Conservation (phyloP, 768 basidiomycete genomes). For the Pseudohyphozyma bogoriensis region DNA sequence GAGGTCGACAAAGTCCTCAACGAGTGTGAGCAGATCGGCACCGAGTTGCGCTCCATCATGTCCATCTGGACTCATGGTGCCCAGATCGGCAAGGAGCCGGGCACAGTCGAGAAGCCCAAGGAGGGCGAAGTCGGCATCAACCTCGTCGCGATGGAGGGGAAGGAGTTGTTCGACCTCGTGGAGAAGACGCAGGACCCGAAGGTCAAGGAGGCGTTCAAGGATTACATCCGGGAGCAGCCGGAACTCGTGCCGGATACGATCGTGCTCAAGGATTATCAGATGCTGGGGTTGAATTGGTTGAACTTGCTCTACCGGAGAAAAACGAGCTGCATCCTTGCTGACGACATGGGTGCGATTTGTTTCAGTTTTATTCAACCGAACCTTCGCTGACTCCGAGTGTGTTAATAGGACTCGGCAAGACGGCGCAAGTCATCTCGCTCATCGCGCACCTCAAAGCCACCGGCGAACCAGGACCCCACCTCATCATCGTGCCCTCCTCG, state of each 20-base stretch:
- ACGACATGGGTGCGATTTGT: constrained; percentile 78
- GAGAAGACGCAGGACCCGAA: constrained; percentile 31
- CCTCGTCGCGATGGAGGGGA: constrained; percentile 37
- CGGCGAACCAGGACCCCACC: constrained; percentile 63
- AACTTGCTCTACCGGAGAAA: constrained; percentile 68
- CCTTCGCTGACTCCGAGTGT: constrained; percentile 1
- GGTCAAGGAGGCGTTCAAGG: constrained; percentile 35
- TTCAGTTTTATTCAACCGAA: constrained; percentile 3
- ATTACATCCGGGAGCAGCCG: constrained; percentile 70
- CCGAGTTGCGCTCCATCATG: constrained; percentile 60
- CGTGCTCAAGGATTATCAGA: constrained; percentile 86
- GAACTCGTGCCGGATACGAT: constrained; percentile 45
- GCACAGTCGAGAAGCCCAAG: constrained; percentile 22
- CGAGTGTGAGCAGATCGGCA: constrained; percentile 78
- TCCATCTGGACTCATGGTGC: constrained; percentile 52
- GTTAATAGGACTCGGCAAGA: constrained; percentile 74
- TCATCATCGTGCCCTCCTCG: constrained; percentile 94
- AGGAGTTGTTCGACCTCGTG: constrained; percentile 33
- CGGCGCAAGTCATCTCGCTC: constrained; percentile 96
- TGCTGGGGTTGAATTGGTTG: constrained; percentile 96
- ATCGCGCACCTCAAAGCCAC: constrained; percentile 74
- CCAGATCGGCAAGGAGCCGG: constrained; percentile 37
- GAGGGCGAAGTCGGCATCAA: constrained; percentile 26
- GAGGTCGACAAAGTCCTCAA: constrained; percentile 80
- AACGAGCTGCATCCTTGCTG: constrained; percentile 89